A percentile compares a stretch with the other conserved stretches of the same genome.
Evolutionary conservation across 768 basidiomycete genomes (phyloP).

Genomic region (Boletus sensibilis): DNA sequence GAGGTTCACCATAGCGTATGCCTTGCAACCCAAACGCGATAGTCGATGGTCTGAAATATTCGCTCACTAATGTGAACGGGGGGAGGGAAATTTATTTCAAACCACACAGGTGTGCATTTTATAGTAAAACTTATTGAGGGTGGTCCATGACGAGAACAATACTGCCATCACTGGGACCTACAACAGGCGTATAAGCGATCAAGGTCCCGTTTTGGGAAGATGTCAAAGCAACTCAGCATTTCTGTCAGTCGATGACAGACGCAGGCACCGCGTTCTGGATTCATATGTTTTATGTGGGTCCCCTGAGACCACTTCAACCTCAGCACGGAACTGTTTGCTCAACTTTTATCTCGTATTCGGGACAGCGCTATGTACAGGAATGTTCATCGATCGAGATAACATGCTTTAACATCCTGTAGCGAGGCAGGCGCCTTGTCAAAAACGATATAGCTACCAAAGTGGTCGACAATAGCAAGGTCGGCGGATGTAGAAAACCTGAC

Average conservation of each 20-base stretch:
- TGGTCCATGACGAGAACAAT: constrained; percentile 15
- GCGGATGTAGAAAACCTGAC: too few species aligned
- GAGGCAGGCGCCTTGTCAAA: background rate
- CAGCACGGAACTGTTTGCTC: background rate
- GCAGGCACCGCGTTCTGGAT: background rate
- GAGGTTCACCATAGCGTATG: constrained; percentile 10
- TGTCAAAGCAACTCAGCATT: constrained; percentile 15
- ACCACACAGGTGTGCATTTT: constrained; percentile 2
- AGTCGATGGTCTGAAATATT: background rate
- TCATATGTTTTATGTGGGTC: background rate
- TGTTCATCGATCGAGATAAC: background rate
- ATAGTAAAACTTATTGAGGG: background rate
- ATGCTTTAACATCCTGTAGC: background rate
- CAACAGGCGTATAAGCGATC: constrained; percentile 12
- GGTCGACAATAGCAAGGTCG: constrained; percentile 1
- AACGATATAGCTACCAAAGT: background rate
- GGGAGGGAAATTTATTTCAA: background rate
- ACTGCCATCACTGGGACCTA: constrained; percentile 13
- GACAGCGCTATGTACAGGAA: background rate
- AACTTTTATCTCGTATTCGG: background rate
- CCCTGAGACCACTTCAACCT: background rate
- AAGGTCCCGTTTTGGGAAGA: constrained; percentile 1
- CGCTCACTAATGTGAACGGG: background rate
- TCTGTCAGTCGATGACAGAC: background rate
- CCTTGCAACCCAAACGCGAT: background rate